phyloP scores from a whole-genome alignment of 495 filamentous ascomycete species.

The Trypethelium eluteriae region DNA sequence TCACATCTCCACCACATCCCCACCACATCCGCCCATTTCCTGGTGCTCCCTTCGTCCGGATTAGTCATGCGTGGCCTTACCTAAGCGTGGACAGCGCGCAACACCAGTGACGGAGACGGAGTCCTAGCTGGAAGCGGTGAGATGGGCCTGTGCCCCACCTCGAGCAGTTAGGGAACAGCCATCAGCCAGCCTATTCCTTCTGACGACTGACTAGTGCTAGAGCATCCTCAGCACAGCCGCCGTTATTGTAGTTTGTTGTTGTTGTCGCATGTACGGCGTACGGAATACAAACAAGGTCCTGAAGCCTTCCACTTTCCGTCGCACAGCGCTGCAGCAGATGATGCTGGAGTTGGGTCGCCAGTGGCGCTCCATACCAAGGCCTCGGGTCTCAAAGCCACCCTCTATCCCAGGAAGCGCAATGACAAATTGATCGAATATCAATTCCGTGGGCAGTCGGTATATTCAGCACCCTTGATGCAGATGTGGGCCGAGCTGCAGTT shows the following conservation, averaged over 20 bases:
- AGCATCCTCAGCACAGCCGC: no score
- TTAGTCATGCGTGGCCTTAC: neutral
- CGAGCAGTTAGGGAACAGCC: no score
- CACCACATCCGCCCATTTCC: no score
- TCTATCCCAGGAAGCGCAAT: neutral
- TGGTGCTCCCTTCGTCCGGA: neutral
- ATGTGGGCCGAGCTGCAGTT: neutral
- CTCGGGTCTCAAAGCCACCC: neutral
- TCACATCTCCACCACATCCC: no score
- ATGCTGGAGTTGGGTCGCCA: neutral
- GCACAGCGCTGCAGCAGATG: neutral
- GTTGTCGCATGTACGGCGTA: no score
- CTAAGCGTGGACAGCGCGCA: neutral
- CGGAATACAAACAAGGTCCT: no score
- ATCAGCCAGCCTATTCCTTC: no score
- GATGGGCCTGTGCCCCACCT: no score
- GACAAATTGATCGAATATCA: conserved; percentile 8
- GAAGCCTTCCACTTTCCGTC: no score
- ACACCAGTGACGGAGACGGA: neutral
- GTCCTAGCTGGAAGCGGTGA: neutral
- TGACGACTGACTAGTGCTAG: no score
- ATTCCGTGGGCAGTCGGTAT: neutral
- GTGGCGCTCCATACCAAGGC: neutral
- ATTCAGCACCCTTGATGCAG: neutral
- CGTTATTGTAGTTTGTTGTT: no score